Conservation (phyloP, 1,284 basidiomycete species). For the Schizopora paradoxa region DNA sequence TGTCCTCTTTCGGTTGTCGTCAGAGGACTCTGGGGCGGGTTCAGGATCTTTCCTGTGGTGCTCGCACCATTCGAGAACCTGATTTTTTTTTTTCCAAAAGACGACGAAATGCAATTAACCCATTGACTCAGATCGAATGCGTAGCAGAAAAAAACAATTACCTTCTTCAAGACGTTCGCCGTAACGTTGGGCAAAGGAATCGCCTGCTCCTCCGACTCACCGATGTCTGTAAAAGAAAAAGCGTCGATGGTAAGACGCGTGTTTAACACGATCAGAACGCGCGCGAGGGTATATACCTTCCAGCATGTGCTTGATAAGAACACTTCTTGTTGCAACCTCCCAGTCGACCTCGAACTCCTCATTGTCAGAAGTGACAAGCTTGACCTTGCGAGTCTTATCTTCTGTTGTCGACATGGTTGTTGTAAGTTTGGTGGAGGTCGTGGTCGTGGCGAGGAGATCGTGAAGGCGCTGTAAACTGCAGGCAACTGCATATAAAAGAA, state of each 20-base stretch:
- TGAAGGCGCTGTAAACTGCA: slow-evolving; percentile 11
- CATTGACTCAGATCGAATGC: slow-evolving; percentile 10
- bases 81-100: too few relatives aligned
- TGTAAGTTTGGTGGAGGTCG: slow-evolving; percentile 16
- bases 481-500: too few relatives aligned
- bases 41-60: slow-evolving; percentile 96
- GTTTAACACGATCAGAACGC: slow-evolving; percentile 6
- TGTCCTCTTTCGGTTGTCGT: slow-evolving; percentile 95
- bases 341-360: slow-evolving; percentile 93
- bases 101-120: slow-evolving; percentile 12
- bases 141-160: slow-evolving; percentile 26
- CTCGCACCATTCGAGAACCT: slow-evolving; percentile 99
- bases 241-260: slow-evolving; percentile 12
- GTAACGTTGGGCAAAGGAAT: slow-evolving; percentile 98
- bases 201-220: slow-evolving; percentile 80
- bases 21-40: slow-evolving; percentile 81
- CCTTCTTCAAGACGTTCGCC: slow-evolving; percentile 95
- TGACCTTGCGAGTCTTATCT: too few relatives aligned
- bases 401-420: slow-evolving; percentile 21
- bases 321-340: slow-evolving; percentile 91
- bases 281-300: slow-evolving; percentile 63
- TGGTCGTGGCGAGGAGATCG: slow-evolving; percentile 14
- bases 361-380: slow-evolving; percentile 89
- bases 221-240: slow-evolving; percentile 63
- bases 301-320: slow-evolving; percentile 99